phyloP scores from a whole-genome alignment of 495 filamentous ascomycete species.

The Daldinia childiae region DNA sequence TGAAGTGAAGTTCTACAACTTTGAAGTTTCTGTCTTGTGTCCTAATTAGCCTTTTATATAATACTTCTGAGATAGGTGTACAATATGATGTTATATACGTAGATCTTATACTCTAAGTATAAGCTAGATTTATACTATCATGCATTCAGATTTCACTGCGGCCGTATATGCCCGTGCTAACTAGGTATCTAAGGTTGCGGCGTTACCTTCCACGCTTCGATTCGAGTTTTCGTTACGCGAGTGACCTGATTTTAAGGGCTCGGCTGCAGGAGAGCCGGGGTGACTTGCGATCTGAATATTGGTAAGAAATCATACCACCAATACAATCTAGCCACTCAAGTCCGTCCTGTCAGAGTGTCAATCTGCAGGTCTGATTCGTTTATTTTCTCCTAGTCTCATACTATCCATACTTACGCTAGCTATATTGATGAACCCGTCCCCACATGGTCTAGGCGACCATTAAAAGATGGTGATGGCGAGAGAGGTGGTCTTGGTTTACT shows the following conservation, averaged over 20 bases:
- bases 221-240: slow-evolving; percentile 5
- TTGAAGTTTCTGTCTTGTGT: background rate
- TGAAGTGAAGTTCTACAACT: background rate
- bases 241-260: slow-evolving; percentile 15
- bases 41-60: background rate
- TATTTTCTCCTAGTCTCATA: slow-evolving; percentile 20
- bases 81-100: background rate
- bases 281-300: slow-evolving; percentile 21
- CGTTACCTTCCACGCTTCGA: background rate
- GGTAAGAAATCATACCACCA: slow-evolving; percentile 34
- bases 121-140: background rate
- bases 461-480: slow-evolving; percentile 8
- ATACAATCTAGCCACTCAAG: slow-evolving; percentile 18
- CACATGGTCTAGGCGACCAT: slow-evolving; percentile 6
- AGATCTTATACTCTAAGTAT: background rate
- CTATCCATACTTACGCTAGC: background rate
- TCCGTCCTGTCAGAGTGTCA: slow-evolving; percentile 18
- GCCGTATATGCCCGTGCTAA: background rate
- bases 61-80: no score
- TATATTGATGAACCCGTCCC: slow-evolving; percentile 19
- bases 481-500: slow-evolving; percentile 8
- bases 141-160: background rate
- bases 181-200: background rate
- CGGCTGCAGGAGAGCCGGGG: slow-evolving; percentile 3
- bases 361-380: slow-evolving; percentile 24